Base-by-base conservation (phyloP, 1,139 yeast genomes). In the Pichia sp. region DNA sequence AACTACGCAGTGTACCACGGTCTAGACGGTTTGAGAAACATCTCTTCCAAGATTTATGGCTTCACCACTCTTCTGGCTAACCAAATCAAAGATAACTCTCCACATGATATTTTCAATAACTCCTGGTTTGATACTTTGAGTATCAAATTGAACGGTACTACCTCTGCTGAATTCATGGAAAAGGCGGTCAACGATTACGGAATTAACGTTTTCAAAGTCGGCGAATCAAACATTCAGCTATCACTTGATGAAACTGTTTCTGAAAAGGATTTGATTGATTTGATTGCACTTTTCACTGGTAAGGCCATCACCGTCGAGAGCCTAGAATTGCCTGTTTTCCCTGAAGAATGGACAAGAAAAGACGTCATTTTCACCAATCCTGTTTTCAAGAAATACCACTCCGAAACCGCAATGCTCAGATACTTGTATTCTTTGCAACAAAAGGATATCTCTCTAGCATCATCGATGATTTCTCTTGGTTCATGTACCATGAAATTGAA, bases 401-500 rank as follows among this genome's bases (percentile, higher is more conserved):
- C 96, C 3, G 99, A 93, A 74, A 93, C 99, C 33, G 85, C 96
- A 56, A 85, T 93, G 87, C 79, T 93, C 64, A 83, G 99, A 70
- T 93, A 93, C 74, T 76, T 93, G 66, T 95, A 90, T 69, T 80
- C 81, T 60, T 77, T 93, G 58, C 98, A 93, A 73, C 76, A 85
- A 58, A 90, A 87, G 73, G 99, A 93, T 73, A 77, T 93, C 61
- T 92, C 98, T 0, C 78, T 93, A 60, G 97, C 98, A 31, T 88
- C 91, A 69, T 88, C 97, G 14, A 93, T 93, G 99, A 93, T 93
- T 60, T 95, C 98, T 45, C 80, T 93, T 61, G 99, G 99, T 40
- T 90, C 97, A 9, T 93, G 99, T 76, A 93, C 99, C 40, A 93
- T 93, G 99, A 93, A 93, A 73, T 79, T 93, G 67, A 93, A 93